phyloP scores from a whole-genome alignment of 371 early-diverging fungal genomes.

The Mortierella sp. region DNA sequence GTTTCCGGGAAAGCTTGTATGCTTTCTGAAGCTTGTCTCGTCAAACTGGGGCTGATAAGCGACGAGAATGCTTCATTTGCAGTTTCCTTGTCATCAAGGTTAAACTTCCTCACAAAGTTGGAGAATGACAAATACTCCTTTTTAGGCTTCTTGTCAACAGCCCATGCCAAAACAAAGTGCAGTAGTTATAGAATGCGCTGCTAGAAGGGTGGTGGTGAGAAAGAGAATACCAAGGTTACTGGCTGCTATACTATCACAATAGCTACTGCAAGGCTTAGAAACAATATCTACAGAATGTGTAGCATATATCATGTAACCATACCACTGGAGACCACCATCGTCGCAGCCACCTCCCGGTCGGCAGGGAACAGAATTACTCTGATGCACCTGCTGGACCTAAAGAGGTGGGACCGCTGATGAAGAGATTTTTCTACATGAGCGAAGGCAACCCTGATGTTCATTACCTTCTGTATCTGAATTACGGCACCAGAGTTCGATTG shows the following conservation, averaged over 20 bases:
- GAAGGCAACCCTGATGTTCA: too few species aligned
- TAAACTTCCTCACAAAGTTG: constrained; percentile 19
- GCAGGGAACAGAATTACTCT: constrained; percentile 22
- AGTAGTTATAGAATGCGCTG: neutral
- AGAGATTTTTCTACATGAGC: neutral
- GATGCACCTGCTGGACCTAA: constrained; percentile 24
- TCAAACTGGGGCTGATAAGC: too few species aligned
- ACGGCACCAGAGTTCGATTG: too few species aligned
- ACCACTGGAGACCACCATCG: constrained; percentile 21
- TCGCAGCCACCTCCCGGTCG: constrained; percentile 24
- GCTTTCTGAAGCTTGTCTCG: constrained; percentile 3
- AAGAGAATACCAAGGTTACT: too few species aligned
- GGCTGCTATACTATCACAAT: too few species aligned
- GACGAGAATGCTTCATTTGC: constrained; percentile 8
- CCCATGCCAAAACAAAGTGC: constrained; percentile 9
- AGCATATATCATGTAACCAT: constrained; percentile 26
- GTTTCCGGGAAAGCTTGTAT: neutral
- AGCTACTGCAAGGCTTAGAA: neutral
- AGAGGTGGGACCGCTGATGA: constrained; percentile 18
- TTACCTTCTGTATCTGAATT: too few species aligned
- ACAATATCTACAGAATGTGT: constrained; percentile 18
- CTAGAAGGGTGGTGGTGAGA: too few species aligned
- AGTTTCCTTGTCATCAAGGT: constrained; percentile 11
- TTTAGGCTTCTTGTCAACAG: constrained; percentile 10
- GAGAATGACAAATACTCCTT: constrained; percentile 13